phyloP scores from a whole-genome alignment of 805 yeast species.

The Spathaspora sp. region DNA sequence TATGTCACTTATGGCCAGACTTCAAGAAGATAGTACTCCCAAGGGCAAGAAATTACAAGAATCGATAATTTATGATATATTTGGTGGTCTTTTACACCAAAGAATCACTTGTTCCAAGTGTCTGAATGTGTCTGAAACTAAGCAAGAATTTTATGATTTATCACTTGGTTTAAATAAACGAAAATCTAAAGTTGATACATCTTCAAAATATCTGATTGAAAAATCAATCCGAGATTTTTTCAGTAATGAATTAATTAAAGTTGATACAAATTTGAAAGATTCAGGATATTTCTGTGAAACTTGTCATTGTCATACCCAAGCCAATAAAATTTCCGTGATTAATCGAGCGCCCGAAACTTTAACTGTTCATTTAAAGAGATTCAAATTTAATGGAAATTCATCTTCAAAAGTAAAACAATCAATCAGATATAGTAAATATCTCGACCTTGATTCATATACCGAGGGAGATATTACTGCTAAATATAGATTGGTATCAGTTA shows the following conservation, averaged over 20 bases:
- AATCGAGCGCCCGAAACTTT: conserved; percentile 85
- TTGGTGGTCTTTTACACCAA: conserved; percentile 88
- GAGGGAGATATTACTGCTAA: conserved; percentile 20
- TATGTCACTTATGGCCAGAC: conserved; percentile 82
- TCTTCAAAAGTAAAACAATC: conserved; percentile 86
- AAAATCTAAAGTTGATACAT: conserved; percentile 10
- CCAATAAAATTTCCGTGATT: conserved; percentile 70
- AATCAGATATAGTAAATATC: conserved; percentile 71
- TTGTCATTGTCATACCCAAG: conserved; percentile 74
- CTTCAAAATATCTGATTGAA: conserved; percentile 57
- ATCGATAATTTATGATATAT: conserved; percentile 84
- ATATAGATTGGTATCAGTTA: conserved; percentile 77
- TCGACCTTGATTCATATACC: conserved; percentile 64
- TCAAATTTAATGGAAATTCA: conserved; percentile 77
- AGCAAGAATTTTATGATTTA: conserved; percentile 91
- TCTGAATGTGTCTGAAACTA: conserved; percentile 77
- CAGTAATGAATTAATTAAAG: conserved; percentile 71
- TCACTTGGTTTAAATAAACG: conserved; percentile 67
- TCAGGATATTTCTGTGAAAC: conserved; percentile 85
- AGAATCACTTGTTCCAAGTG: conserved; percentile 80
- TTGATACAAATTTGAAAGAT: conserved; percentile 57
- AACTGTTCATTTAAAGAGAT: conserved; percentile 83
- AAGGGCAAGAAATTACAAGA: conserved; percentile 79
- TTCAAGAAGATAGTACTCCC: conserved; percentile 92
- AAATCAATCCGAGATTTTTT: conserved; percentile 79